A percentile compares a stretch with the other conserved stretches of the same genome.
Evolutionary conservation across 495 filamentous ascomycete genomes (phyloP).

Genomic region (Lasiosphaeria hispida): DNA sequence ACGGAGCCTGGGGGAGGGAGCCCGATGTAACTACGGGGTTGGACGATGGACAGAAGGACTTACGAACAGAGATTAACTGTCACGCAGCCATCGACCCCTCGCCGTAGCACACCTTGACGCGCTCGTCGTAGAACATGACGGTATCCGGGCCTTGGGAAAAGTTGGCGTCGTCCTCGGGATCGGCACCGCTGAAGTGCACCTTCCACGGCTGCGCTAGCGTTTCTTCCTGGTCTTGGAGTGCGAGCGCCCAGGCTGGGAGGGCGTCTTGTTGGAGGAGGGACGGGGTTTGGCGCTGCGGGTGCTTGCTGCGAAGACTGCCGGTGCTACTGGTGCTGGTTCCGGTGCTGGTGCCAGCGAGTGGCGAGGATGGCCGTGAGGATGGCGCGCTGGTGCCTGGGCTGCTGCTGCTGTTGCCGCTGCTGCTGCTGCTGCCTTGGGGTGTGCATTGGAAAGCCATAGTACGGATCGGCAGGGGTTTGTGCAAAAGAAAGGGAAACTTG

Average conservation of each 20-base stretch:
- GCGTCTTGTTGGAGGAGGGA: neutral
- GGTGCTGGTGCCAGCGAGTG: neutral
- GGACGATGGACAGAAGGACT: no score
- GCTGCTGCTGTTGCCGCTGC: no score
- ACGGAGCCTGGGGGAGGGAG: no score
- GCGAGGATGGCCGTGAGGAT: no score
- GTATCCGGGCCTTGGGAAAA: conserved; percentile 7
- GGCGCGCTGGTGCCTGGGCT: no score
- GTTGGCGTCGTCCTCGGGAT: conserved; percentile 5
- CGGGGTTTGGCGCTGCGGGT: neutral
- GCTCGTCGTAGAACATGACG: conserved; percentile 8
- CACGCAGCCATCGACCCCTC: conserved; percentile 12
- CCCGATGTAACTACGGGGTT: no score
- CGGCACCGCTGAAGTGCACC: neutral
- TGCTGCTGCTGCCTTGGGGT: no score
- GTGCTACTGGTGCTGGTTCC: neutral
- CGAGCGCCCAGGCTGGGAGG: conserved; percentile 12
- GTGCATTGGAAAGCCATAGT: no score
- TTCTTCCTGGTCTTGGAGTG: neutral
- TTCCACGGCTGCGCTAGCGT: conserved; percentile 15
- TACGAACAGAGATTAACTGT: no score
- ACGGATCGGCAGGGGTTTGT: no score
- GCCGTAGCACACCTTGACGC: conserved; percentile 8
- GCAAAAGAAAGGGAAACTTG: no score
- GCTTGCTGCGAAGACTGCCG: neutral